A percentile compares a stretch with the other conserved stretches of the same genome.
Evolutionary conservation across 345 rosid species (phyloP).

Genomic region (Trapa incisa): DNA sequence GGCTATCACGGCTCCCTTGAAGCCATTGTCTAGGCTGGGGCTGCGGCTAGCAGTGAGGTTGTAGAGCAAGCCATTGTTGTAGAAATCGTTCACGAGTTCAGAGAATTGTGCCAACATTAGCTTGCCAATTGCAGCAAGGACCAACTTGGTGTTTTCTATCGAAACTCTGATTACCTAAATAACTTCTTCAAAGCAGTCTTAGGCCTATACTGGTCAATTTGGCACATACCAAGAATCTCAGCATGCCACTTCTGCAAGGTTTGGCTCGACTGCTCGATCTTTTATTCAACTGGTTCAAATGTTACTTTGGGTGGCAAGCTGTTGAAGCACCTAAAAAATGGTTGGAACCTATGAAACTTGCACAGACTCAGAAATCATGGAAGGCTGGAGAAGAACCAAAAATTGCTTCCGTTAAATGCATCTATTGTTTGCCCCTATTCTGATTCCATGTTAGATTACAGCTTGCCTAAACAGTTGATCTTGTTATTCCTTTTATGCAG

Average conservation of each 20-base stretch:
- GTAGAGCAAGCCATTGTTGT: no score
- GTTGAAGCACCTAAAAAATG: constrained; percentile 97
- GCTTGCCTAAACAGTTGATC: not conserved
- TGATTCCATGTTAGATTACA: not conserved
- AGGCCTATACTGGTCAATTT: constrained; percentile 93
- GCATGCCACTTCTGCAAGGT: constrained; percentile 97
- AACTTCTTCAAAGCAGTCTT: constrained; percentile 96
- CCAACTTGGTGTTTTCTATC: no score
- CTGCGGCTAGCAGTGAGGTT: no score
- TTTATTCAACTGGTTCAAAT: constrained; percentile 85
- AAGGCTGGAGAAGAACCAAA: constrained; percentile 99
- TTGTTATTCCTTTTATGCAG: constrained; percentile 33
- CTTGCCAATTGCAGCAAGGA: no score
- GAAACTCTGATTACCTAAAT: constrained; percentile 52
- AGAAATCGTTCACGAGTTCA: no score
- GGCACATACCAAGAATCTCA: constrained; percentile 96
- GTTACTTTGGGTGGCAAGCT: constrained; percentile 95
- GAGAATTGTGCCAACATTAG: no score
- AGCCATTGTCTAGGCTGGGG: constrained; percentile 1
- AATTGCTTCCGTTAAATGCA: constrained; percentile 76
- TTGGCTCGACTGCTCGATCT: constrained; percentile 97
- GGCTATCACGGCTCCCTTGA: constrained; percentile 9
- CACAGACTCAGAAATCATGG: constrained; percentile 88
- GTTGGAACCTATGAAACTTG: constrained; percentile 97
- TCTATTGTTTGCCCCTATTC: constrained; percentile 5